These are phyloP conservation scores for Eucalyptus curtisii DNA, from an alignment of 345 rosid species.

Conservation along the genomic window DNA sequence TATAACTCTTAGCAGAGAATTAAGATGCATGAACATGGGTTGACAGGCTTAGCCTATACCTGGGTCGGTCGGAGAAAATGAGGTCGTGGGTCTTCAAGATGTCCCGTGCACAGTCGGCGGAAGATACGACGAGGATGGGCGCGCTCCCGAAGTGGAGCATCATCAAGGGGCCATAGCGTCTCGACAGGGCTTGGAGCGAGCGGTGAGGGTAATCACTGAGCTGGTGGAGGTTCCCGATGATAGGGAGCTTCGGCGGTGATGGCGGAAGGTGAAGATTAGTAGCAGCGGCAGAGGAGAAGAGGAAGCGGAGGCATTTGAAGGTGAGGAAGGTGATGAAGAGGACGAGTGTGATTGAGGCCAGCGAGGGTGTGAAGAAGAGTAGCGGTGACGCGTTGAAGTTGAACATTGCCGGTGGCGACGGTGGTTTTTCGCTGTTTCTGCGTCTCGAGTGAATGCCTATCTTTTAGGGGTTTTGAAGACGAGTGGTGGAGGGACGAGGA, in stretches of 20 bases:
- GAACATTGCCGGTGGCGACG: background rate
- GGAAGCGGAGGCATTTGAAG: background rate
- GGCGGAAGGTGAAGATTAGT: conserved; percentile 8
- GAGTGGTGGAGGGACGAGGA: background rate
- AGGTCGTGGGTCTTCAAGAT: conserved; percentile 47
- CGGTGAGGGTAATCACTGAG: conserved; percentile 37
- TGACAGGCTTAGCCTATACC: background rate
- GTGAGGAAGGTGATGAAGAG: background rate
- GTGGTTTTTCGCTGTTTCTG: background rate
- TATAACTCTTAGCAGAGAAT: background rate
- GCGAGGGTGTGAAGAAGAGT: background rate
- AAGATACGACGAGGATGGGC: conserved; percentile 39
- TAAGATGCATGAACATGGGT: background rate
- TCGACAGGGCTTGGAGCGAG: conserved; percentile 20
- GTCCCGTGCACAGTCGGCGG: conserved; percentile 30
- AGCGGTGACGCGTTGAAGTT: background rate
- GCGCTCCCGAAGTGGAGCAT: conserved; percentile 32
- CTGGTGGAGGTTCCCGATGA: conserved; percentile 55
- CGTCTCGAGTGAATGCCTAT: background rate
- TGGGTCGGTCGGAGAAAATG: conserved; percentile 32
- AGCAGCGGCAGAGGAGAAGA: background rate
- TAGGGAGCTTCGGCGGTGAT: conserved; percentile 38
- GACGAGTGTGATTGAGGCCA: background rate
- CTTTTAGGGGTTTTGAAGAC: background rate
- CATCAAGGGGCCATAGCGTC: conserved; percentile 47